A percentile compares a stretch with the other conserved stretches of the same genome.
Evolutionary conservation across 2,329 filamentous ascomycete species (phyloP).

Genomic region (Teratosphaeria destructans): DNA sequence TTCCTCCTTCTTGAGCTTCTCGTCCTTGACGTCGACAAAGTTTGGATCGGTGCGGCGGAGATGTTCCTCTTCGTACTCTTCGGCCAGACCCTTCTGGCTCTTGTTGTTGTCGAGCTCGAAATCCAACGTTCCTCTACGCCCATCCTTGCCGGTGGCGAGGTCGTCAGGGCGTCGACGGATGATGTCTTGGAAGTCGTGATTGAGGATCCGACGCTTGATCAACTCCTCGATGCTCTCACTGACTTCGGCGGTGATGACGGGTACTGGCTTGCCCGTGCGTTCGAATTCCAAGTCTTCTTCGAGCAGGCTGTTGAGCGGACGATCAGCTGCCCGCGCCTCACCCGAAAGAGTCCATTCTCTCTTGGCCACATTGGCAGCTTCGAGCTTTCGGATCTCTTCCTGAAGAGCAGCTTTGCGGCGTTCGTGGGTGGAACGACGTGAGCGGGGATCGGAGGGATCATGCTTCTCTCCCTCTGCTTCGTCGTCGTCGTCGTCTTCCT

Average conservation of each 20-base stretch:
- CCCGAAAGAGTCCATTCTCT: conserved; percentile 83
- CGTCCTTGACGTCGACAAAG: conserved; percentile 71
- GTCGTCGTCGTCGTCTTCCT: conserved; percentile 45
- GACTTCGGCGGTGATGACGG: conserved; percentile 83
- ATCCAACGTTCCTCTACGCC: conserved; percentile 53
- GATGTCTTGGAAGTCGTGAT: conserved; percentile 86
- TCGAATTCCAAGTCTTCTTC: conserved; percentile 96
- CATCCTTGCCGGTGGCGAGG: conserved; percentile 48
- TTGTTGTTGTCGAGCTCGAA: conserved; percentile 81
- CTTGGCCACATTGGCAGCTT: conserved; percentile 80
- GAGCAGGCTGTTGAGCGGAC: conserved; percentile 82
- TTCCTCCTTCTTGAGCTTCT: conserved; percentile 65
- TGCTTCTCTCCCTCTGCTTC: conserved; percentile 47
- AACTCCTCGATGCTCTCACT: conserved; percentile 86
- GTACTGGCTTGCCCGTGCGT: conserved; percentile 84
- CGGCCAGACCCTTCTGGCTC: conserved; percentile 74
- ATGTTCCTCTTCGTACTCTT: conserved; percentile 91
- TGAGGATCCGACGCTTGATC: conserved; percentile 85
- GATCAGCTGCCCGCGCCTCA: conserved; percentile 71
- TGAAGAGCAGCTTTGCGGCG: conserved; percentile 73
- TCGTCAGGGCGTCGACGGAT: conserved; percentile 69
- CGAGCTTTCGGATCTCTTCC: conserved; percentile 83
- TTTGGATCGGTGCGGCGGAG: conserved; percentile 66
- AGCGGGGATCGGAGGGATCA: conserved; percentile 59
- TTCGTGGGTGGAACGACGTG: conserved; percentile 75